Evolutionary conservation across 2,329 filamentous ascomycete species (phyloP).

Genomic region (Epichloe typhina): DNA sequence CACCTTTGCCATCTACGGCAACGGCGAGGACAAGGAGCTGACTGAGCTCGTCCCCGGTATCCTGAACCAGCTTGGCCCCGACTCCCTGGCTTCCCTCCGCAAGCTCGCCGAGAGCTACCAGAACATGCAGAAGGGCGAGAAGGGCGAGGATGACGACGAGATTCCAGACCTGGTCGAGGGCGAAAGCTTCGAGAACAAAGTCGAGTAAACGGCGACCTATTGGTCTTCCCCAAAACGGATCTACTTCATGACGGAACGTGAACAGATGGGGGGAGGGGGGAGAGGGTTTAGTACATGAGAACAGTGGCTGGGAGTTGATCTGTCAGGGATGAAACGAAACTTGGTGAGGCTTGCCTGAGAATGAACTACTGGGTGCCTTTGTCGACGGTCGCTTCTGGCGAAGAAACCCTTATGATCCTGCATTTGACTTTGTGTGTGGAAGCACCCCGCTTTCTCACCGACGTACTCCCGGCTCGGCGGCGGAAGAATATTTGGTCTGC

Average conservation of each 20-base stretch:
- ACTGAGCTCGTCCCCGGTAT: conserved; percentile 98
- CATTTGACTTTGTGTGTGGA: background rate
- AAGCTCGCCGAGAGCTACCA: conserved; percentile 99
- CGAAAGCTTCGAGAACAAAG: conserved; percentile 97
- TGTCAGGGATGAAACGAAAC: conserved; percentile 4
- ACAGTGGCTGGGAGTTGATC: background rate
- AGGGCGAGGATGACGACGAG: conserved; percentile 78
- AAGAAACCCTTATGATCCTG: background rate
- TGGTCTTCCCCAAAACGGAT: conserved; percentile 1
- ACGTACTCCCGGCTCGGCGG: background rate
- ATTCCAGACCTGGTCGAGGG: conserved; percentile 95
- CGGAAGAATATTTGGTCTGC: background rate
- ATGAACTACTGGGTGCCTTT: background rate
- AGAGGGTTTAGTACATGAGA: conserved; percentile 1
- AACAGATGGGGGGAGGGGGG: background rate
- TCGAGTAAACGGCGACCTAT: conserved; percentile 51
- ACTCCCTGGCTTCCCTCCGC: conserved; percentile 92
- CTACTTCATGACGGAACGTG: conserved; percentile 5
- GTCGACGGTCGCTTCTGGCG: background rate
- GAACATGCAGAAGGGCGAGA: conserved; percentile 92
- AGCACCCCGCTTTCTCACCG: background rate
- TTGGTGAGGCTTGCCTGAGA: conserved; percentile 1
- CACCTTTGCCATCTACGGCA: conserved; percentile 99
- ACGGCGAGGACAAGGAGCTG: conserved; percentile 98
- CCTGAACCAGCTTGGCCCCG: conserved; percentile 97